Evolutionary conservation across 306 rosid species (phyloP), one percentile per base, ranked within the genome.

Genomic region (Castanea sativa): DNA sequence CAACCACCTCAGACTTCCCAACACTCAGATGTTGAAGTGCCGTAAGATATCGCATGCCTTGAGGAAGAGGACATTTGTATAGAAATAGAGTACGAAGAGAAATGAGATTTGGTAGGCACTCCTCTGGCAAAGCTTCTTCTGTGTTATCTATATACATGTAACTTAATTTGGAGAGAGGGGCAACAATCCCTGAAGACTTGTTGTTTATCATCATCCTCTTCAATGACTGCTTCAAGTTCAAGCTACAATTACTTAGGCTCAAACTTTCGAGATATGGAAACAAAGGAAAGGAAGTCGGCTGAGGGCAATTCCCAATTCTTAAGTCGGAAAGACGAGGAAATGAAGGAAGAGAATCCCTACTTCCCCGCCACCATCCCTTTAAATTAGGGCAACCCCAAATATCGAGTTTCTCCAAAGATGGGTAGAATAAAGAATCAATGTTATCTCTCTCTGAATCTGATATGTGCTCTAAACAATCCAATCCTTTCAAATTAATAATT

Each of bases 401-500:
- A 25, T 8, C 0, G 45, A 41, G 45, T 41, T 6, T 2, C 45
- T 41, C 45, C 27, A 77, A 18, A 55, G 85, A 80, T 18, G 82
- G 85, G 55, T 77, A 79, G 75, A 76, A 76, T n/a, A 6, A 23
- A 59, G 3, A 59, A 63, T 35, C 15, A 29, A 5, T 32, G 33
- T 0, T 0, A 4, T 32, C 33, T 32, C 5, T 32, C 33, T 32
- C 5, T 32, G 33, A 32, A 32, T 4, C 5, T 32, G 33, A 32
- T 59, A 84, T 61, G 68, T 80, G 52, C 61, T 84, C 64, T 5
- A 84, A 13, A 2, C 14, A 55, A 25, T 0, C 0, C 12, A 76
- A 6, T 0, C 0, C 0, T 1, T 4, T 0, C 33, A 32, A 4
- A 32, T 32, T 0, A 0, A 32, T 32, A 32, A 4, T 32, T 32